Evolutionary conservation across 345 rosid species (phyloP), one percentile per base, ranked within the genome.

Genomic region (Turritis glabra): DNA sequence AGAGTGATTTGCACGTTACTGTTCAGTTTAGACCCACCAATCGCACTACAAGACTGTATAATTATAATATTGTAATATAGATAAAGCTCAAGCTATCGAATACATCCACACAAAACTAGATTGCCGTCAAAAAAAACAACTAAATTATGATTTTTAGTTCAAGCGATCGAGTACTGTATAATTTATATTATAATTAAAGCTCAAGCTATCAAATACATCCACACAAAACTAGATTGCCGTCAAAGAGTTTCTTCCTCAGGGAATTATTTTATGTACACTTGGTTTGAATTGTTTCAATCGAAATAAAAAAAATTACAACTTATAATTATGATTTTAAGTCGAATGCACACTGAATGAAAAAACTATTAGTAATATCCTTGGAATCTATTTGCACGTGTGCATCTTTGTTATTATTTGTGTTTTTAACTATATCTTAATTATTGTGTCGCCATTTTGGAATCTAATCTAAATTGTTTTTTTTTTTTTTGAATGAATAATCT

Each of bases 1-100:
- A 35, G 72, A 64, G 80, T 77, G 71, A 47, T 77, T 77, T 77
- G 80, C 67, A 77, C 54, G 80, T 77, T 64, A 70, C 76, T 71
- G 17, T 32, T 64, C 43, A 47, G 57, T 63, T 46, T 76, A 76
- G 41, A 53, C 64, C 55, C 56, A 56, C 67, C 7, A 62, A 61
- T 44, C 55, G 69, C 68, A 67, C 69, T 75, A 67, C 66, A 64
- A 17, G 54, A 41, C 21, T 53, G 47, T 64, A 53, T 53, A 8
- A 7, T 30, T 8, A 51, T 54, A 10, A 22, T 72, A 41, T 18
- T 54, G 17, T 23, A 25, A 11, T 13, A 41, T 25, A 53, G 14
- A 53, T 15, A 47, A 74, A 37, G 53, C 51, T 58, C 5, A 58
- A 75, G 53, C 62, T 50, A 57, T 26, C 15, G 27, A 67, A 27